Percentiles rank a stretch among this genome's conserved stretches.
Evolutionary conservation across 1,284 basidiomycete genomes (phyloP).

Genomic region (Agroathelia rolfsii): DNA sequence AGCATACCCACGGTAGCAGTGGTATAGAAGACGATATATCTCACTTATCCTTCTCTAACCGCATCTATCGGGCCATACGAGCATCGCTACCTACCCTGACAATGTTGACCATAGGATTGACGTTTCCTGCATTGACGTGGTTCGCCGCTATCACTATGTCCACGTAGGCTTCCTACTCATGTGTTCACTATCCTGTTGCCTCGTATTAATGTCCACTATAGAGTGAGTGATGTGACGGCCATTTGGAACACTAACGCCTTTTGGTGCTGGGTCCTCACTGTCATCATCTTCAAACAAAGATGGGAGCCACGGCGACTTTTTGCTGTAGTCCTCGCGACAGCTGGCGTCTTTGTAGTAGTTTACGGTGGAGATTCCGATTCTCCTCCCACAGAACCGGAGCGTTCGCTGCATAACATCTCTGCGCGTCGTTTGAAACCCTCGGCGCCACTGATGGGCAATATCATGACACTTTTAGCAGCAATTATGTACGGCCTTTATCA

Average conservation of each 20-base stretch:
- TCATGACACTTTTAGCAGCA: conserved; percentile 63
- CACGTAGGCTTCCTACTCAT: conserved; percentile 42
- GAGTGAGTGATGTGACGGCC: conserved; percentile 71
- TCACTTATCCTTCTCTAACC: too few species aligned
- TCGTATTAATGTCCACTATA: conserved; percentile 21
- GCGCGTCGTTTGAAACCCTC: too few species aligned
- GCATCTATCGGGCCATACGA: too few species aligned
- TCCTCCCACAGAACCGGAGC: conserved; percentile 10
- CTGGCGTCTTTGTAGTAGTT: conserved; percentile 64
- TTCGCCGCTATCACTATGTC: conserved; percentile 60
- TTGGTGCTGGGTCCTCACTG: conserved; percentile 68
- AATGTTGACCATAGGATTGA: conserved; percentile 48
- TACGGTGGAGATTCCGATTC: conserved; percentile 53
- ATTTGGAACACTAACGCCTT: conserved; percentile 83
- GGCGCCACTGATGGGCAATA: conserved; percentile 63
- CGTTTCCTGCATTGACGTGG: conserved; percentile 60
- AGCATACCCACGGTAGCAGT: too few species aligned
- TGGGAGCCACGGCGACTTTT: conserved; percentile 56
- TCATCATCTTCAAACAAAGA: conserved; percentile 45
- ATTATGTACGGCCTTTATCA: conserved; percentile 44
- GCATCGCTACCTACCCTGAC: conserved; percentile 32
- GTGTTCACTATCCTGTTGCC: conserved; percentile 7
- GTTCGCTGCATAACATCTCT: too few species aligned
- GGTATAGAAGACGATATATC: too few species aligned
- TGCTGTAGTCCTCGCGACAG: conserved; percentile 66